Evolutionary conservation across 768 basidiomycete species (phyloP).

Genomic region (Pleurotus djamor): DNA sequence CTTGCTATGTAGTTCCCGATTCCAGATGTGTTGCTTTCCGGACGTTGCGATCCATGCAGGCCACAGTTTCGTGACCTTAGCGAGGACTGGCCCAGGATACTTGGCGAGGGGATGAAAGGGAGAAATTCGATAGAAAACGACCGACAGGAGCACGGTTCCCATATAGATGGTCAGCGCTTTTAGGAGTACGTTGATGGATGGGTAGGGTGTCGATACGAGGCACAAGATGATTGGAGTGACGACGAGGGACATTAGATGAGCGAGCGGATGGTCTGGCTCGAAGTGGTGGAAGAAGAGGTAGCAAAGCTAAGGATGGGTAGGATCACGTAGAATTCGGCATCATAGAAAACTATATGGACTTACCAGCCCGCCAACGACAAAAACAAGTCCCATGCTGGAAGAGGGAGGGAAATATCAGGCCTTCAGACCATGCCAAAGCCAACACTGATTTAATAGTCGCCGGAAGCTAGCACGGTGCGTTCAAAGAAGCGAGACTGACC

Average conservation of each 20-base stretch:
- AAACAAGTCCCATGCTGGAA: too few species aligned
- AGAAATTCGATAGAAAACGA: conserved; percentile 38
- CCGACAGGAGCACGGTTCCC: conserved; percentile 13
- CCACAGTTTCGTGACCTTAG: conserved; percentile 37
- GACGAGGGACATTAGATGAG: neutral
- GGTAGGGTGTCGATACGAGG: neutral
- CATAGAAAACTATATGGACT: neutral
- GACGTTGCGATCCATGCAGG: conserved; percentile 22
- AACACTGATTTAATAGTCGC: too few species aligned
- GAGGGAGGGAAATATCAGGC: too few species aligned
- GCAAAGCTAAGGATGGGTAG: neutral
- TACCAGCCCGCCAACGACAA: neutral
- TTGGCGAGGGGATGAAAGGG: conserved; percentile 44
- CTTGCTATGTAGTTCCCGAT: conserved; percentile 39
- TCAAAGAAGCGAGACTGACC: too few species aligned
- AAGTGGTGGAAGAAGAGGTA: neutral
- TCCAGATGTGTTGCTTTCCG: conserved; percentile 42
- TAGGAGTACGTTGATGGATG: neutral
- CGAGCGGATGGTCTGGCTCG: neutral
- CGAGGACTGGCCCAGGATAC: conserved; percentile 43
- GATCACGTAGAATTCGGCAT: neutral
- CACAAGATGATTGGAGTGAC: neutral
- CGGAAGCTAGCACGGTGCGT: too few species aligned
- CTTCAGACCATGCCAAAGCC: too few species aligned
- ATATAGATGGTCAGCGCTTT: neutral